Evolutionary conservation across 2,329 filamentous ascomycete genomes (phyloP).

Genomic region (Bipolaris sorokiniana): DNA sequence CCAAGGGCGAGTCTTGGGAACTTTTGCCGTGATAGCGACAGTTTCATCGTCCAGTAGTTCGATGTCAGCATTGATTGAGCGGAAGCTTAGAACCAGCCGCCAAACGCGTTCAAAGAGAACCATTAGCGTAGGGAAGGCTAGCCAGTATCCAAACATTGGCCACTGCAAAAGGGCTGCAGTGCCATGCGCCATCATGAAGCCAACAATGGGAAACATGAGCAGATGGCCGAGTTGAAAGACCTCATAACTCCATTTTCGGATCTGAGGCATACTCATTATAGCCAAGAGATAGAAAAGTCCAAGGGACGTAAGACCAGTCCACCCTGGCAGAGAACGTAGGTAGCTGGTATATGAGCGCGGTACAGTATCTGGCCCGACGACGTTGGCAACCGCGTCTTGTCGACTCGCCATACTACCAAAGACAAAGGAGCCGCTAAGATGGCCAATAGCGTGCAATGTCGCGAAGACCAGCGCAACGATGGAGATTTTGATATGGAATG

Average conservation of each 20-base stretch:
- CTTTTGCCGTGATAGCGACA: constrained; percentile 57
- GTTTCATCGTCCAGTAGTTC: constrained; percentile 61
- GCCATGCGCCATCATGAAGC: constrained; percentile 62
- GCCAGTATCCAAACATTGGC: constrained; percentile 64
- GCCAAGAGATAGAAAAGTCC: constrained; percentile 59
- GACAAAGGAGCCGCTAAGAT: constrained; percentile 60
- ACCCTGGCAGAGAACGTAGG: constrained; percentile 57
- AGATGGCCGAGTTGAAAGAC: constrained; percentile 64
- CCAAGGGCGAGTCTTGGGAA: constrained; percentile 59
- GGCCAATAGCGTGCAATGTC: constrained; percentile 61
- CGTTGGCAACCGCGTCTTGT: constrained; percentile 53
- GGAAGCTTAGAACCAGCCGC: constrained; percentile 57
- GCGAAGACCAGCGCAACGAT: constrained; percentile 58
- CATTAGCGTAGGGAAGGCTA: constrained; percentile 60
- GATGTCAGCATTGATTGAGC: constrained; percentile 56
- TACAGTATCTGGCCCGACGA: constrained; percentile 55
- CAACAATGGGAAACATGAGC: constrained; percentile 65
- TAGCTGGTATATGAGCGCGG: constrained; percentile 56
- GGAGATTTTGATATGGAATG: constrained; percentile 63
- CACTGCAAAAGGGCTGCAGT: constrained; percentile 58
- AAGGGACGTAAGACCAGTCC: constrained; percentile 58
- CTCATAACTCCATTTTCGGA: constrained; percentile 62
- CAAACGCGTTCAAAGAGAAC: constrained; percentile 57
- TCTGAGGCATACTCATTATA: constrained; percentile 57
- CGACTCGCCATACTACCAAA: constrained; percentile 56